Conservation (phyloP, 345 rosid genomes). For the Capsella bursapastoris region DNA sequence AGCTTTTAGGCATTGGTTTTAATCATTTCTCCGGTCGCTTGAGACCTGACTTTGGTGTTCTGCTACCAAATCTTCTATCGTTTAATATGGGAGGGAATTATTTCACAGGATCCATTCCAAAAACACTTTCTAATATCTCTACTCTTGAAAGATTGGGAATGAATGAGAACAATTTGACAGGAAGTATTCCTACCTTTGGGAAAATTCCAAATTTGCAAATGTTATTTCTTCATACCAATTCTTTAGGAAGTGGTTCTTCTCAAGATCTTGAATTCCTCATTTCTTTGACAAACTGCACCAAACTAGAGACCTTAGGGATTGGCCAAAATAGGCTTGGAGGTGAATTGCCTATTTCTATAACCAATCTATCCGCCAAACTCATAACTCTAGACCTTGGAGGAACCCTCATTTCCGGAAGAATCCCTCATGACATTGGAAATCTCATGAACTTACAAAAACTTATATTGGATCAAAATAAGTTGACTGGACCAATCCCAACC, state of each 20-base stretch:
- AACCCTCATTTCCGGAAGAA: neutral
- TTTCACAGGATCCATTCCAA: neutral
- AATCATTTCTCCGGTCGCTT: neutral
- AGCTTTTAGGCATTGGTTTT: rapidly evolving
- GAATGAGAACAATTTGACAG: neutral
- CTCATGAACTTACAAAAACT: neutral
- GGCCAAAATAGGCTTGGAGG: neutral
- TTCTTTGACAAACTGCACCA: neutral
- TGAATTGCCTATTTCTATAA: neutral
- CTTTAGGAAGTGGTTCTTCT: neutral
- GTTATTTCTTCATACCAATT: neutral
- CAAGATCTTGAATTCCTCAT: neutral
- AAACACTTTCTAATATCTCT: slow-evolving; percentile 5
- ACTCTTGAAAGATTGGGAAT: neutral
- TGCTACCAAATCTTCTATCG: neutral
- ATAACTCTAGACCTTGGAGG: rapidly evolving
- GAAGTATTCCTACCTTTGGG: slow-evolving; percentile 25
- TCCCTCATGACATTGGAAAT: neutral
- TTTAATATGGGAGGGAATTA: neutral
- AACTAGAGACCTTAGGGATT: neutral
- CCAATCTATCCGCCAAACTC: neutral
- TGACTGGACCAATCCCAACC: slow-evolving; percentile 5
- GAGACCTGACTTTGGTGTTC: neutral
- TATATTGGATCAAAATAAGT: rapidly evolving
- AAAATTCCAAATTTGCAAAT: rapidly evolving